Evolutionary conservation across 139 green algal species (phyloP).

Genomic region (Zygnema circumcarinatum): DNA sequence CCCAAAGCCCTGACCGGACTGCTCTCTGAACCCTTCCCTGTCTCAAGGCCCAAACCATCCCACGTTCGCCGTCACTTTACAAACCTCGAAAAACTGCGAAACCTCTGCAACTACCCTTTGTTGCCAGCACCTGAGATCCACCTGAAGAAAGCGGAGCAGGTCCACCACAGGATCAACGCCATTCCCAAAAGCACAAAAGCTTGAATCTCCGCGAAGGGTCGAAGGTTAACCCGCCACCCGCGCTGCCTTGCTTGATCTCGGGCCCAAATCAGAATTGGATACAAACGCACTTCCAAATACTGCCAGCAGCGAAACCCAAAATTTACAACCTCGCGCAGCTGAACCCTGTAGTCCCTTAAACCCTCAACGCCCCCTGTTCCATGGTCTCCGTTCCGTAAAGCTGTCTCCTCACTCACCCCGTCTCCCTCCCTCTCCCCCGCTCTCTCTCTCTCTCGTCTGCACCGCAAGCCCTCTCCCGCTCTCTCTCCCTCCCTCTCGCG

Average conservation of each 20-base stretch:
- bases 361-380: background rate
- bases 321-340: background rate
- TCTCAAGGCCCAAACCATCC: too few species aligned
- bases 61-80: too few species aligned
- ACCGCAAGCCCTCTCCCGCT: background rate
- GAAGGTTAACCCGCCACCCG: conserved; percentile 75
- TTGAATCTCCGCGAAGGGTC: conserved; percentile 77
- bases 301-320: background rate
- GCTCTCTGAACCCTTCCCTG: too few species aligned
- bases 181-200: conserved; percentile 22
- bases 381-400: background rate
- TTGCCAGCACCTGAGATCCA: too few species aligned
- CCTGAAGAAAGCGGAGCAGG: too few species aligned
- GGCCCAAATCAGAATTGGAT: background rate
- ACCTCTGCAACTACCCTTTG: too few species aligned
- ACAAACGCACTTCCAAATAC: background rate
- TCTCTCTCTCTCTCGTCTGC: background rate
- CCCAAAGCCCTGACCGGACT: too few species aligned
- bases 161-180: too few species aligned
- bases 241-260: conserved; percentile 49
- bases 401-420: background rate
- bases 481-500: background rate
- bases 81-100: too few species aligned
- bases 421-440: background rate
- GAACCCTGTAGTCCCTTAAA: background rate